Conservation (phyloP, 352 stramenopile species). For the Phytophthora crassamura region DNA sequence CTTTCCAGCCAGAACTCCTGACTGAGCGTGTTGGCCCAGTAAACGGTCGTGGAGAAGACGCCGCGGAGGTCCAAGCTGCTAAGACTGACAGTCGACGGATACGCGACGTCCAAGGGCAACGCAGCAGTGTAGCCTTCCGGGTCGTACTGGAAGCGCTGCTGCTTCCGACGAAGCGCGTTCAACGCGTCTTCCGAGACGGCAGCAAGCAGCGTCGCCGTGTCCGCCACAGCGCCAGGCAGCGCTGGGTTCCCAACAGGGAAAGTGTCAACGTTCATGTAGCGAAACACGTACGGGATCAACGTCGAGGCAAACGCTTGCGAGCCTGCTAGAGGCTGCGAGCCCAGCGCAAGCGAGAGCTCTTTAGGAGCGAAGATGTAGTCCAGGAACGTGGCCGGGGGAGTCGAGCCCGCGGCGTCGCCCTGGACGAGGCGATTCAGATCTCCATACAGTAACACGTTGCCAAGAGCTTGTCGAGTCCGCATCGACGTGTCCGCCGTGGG, state of each 20-base stretch:
- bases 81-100: slow-evolving; percentile 28
- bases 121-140: slow-evolving; percentile 23
- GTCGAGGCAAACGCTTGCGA: slow-evolving; percentile 32
- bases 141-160: slow-evolving; percentile 52
- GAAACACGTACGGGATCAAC: slow-evolving; percentile 56
- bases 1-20: slow-evolving; percentile 62
- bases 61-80: slow-evolving; percentile 20
- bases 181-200: slow-evolving; percentile 44
- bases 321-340: slow-evolving; percentile 18
- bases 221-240: slow-evolving; percentile 21
- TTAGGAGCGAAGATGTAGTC: slow-evolving; percentile 43
- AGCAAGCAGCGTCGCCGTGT: slow-evolving; percentile 30
- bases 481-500: slow-evolving; percentile 22
- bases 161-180: slow-evolving; percentile 44
- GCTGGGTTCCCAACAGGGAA: slow-evolving; percentile 49
- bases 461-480: slow-evolving; percentile 36
- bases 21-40: slow-evolving; percentile 49
- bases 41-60: slow-evolving; percentile 51
- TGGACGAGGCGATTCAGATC: slow-evolving; percentile 39
- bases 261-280: slow-evolving; percentile 48
- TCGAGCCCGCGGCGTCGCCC: slow-evolving; percentile 15
- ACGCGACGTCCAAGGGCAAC: slow-evolving; percentile 32
- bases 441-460: slow-evolving; percentile 53
- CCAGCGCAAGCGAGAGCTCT: slow-evolving; percentile 11
- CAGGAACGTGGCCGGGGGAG: slow-evolving; percentile 49